Conservation (phyloP, 768 basidiomycete species). For the Xerocomellus chrysenteron region DNA sequence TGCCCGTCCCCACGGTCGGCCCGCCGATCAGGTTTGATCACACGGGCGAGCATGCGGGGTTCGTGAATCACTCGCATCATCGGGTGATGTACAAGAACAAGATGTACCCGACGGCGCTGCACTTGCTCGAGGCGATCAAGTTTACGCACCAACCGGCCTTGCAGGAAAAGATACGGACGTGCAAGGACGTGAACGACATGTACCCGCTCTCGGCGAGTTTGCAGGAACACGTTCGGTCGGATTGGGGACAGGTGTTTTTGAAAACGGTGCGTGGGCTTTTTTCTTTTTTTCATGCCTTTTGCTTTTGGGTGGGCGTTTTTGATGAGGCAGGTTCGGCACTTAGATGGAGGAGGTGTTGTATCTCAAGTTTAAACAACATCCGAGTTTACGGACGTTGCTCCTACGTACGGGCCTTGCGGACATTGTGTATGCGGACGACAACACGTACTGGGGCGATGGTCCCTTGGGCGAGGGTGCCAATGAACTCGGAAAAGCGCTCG, state of each 20-base stretch:
- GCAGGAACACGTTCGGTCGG: slow-evolving; percentile 42
- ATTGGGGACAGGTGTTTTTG: slow-evolving; percentile 58
- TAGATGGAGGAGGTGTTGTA: slow-evolving; percentile 69
- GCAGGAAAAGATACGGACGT: slow-evolving; percentile 54
- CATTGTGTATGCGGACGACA: slow-evolving; percentile 56
- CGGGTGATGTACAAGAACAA: slow-evolving; percentile 53
- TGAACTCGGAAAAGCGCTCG: slow-evolving; percentile 60
- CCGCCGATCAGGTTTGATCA: slow-evolving; percentile 44
- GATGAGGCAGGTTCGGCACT: neutral
- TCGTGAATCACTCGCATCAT: slow-evolving; percentile 69
- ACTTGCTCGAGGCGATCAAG: slow-evolving; percentile 76
- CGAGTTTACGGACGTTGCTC: slow-evolving; percentile 52
- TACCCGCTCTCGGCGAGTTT: slow-evolving; percentile 33
- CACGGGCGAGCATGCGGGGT: slow-evolving; percentile 40
- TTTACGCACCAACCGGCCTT: slow-evolving; percentile 54
- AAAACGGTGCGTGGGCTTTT: slow-evolving; percentile 41
- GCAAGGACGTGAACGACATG: slow-evolving; percentile 40
- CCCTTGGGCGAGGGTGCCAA: slow-evolving; percentile 51
- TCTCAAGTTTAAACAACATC: slow-evolving; percentile 72
- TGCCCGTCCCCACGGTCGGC: slow-evolving; percentile 22
- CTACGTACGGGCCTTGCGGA: slow-evolving; percentile 50
- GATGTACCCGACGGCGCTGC: slow-evolving; percentile 66
- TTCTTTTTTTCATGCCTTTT: neutral
- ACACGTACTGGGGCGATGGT: slow-evolving; percentile 71
- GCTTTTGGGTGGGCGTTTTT: neutral